Evolutionary conservation across 1,284 basidiomycete genomes (phyloP).

Genomic region (Irpex lacteus): DNA sequence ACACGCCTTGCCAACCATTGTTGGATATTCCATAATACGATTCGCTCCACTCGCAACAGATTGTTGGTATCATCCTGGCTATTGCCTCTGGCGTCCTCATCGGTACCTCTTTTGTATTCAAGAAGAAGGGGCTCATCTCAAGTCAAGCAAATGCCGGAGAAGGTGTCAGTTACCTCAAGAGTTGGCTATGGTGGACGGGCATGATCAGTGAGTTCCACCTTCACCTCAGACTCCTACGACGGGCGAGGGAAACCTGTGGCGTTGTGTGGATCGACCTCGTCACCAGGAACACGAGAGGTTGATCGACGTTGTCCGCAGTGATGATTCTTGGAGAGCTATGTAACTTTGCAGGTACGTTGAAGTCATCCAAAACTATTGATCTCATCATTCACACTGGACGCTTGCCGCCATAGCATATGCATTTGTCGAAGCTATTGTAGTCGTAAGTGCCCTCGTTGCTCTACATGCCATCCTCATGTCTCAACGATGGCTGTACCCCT

Average conservation of each 20-base stretch:
- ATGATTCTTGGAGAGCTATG: conserved; percentile 81
- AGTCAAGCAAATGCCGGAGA: conserved; percentile 83
- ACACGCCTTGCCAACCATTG: too few relatives aligned
- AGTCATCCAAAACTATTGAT: not conserved
- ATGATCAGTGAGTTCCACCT: conserved; percentile 50
- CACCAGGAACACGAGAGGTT: not conserved
- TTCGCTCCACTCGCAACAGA: conserved; percentile 30
- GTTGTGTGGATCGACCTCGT: not conserved
- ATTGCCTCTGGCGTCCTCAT: conserved; percentile 86
- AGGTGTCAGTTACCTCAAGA: conserved; percentile 91
- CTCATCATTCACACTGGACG: conserved; percentile 18
- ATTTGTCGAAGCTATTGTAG: conserved; percentile 86
- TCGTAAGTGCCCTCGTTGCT: conserved; percentile 46
- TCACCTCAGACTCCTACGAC: not conserved
- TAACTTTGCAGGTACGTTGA: conserved; percentile 72
- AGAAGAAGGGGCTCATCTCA: conserved; percentile 88
- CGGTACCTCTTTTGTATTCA: conserved; percentile 91
- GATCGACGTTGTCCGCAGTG: conserved; percentile 41
- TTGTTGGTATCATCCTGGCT: conserved; percentile 81
- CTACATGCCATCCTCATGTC: conserved; percentile 2
- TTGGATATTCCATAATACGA: too few relatives aligned
- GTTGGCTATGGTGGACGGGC: conserved; percentile 14
- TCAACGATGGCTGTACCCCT: not conserved
- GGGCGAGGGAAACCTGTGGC: not conserved
- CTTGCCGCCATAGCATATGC: conserved; percentile 63